These are phyloP conservation scores for Turnera subulata DNA, from an alignment of 345 rosid genomes.

Conservation along the genomic window DNA sequence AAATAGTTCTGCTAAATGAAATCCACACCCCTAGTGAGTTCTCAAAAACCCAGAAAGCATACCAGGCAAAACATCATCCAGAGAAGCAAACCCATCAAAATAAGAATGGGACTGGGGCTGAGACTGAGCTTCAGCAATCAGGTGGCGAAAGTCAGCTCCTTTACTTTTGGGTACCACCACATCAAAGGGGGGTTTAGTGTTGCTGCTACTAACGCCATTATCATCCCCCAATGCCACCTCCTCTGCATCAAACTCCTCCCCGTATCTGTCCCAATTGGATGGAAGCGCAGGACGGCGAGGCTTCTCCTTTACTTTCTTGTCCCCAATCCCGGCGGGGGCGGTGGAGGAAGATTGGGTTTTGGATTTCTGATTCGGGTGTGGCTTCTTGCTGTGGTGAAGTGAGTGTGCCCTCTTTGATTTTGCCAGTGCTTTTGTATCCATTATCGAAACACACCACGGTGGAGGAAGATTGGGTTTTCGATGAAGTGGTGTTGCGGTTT, in stretches of 20 bases:
- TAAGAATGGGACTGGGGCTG: conserved; percentile 30
- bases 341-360: conserved; percentile 10
- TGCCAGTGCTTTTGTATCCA: conserved; percentile 78
- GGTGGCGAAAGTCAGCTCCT: conserved; percentile 66
- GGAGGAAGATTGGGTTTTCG: too few species aligned
- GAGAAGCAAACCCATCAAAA: conserved; percentile 34
- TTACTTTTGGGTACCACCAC: conserved; percentile 61
- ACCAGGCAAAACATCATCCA: conserved; percentile 65
- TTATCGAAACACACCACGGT: conserved; percentile 13
- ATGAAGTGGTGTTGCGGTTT: too few species aligned
- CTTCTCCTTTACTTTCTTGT: conserved; percentile 40
- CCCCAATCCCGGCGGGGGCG: conserved; percentile 29
- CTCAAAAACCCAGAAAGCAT: neutral
- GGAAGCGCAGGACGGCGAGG: conserved; percentile 46
- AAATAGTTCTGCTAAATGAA: neutral
- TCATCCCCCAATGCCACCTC: neutral
- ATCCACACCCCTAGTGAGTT: neutral
- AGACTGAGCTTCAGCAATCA: conserved; percentile 69
- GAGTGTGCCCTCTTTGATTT: conserved; percentile 89
- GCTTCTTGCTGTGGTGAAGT: conserved; percentile 54
- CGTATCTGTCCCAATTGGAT: conserved; percentile 77
- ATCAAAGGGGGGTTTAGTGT: conserved; percentile 23
- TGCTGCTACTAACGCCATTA: neutral
- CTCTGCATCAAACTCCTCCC: conserved; percentile 37
- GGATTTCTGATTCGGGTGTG: conserved; percentile 44